These are phyloP conservation scores for Fusarium sp. DNA, from an alignment of 2,329 filamentous ascomycete species.

Conservation along the genomic window DNA sequence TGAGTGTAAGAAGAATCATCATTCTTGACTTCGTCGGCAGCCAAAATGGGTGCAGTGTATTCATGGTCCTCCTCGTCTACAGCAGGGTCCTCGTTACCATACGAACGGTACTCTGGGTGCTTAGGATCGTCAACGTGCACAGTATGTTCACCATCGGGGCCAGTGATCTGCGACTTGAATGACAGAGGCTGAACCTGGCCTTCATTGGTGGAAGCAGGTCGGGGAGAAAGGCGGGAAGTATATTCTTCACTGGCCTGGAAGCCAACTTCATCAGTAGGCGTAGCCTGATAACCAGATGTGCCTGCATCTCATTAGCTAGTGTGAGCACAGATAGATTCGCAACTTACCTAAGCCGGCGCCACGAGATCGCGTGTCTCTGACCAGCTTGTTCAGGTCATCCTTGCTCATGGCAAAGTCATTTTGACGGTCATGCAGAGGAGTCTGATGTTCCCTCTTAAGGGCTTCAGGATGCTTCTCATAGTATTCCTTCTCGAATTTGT, in stretches of 20 bases:
- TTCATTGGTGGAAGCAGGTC: conserved; percentile 52
- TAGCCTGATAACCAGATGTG: conserved; percentile 70
- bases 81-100: conserved; percentile 52
- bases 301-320: conserved; percentile 56
- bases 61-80: conserved; percentile 67
- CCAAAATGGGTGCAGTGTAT: conserved; percentile 82
- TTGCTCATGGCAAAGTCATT: conserved; percentile 86
- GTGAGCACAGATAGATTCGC: not conserved
- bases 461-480: conserved; percentile 91
- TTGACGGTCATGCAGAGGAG: conserved; percentile 62
- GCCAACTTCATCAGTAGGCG: conserved; percentile 89
- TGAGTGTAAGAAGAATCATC: conserved; percentile 72
- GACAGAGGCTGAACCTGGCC: conserved; percentile 27
- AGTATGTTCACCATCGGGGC: conserved; percentile 60
- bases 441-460: conserved; percentile 74
- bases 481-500: conserved; percentile 90
- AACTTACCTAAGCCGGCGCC: conserved; percentile 60
- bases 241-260: conserved; percentile 90
- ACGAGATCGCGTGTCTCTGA: conserved; percentile 72
- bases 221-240: conserved; percentile 75
- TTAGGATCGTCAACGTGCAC: conserved; percentile 78
- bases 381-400: conserved; percentile 88
- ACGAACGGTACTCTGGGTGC: conserved; percentile 50
- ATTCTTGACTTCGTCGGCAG: conserved; percentile 85
- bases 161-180: conserved; percentile 45